Percentiles rank a stretch among this genome's conserved stretches.
phyloP scores from a whole-genome alignment of 75 land plant species.

The Pinus albicaulis region DNA sequence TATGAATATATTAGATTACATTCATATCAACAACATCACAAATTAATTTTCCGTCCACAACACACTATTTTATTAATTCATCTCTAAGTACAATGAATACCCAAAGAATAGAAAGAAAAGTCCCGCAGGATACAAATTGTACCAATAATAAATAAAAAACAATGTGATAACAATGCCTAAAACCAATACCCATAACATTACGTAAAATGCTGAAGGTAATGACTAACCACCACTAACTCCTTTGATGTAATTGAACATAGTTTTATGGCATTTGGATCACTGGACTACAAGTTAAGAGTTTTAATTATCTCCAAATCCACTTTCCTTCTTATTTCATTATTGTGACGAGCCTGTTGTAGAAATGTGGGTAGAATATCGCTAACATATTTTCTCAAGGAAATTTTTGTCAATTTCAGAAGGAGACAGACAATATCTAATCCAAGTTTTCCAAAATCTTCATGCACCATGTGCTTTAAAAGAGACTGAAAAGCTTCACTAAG shows the following conservation, averaged over 20 bases:
- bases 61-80: neutral
- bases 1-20: slow-evolving; percentile 18
- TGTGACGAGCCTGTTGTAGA: slow-evolving; percentile 79
- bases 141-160: neutral
- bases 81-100: no score
- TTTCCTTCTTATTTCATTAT: slow-evolving; percentile 68
- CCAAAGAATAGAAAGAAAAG: neutral
- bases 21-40: neutral
- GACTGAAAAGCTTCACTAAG: slow-evolving; percentile 73
- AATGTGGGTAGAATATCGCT: neutral
- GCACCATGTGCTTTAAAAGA: slow-evolving; percentile 57
- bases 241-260: slow-evolving; percentile 74
- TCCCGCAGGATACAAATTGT: neutral
- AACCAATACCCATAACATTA: neutral
- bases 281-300: slow-evolving; percentile 68
- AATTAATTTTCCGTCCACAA: neutral
- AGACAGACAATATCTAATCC: no score
- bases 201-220: neutral
- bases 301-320: slow-evolving; percentile 55
- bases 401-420: no score
- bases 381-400: no score
- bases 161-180: neutral
- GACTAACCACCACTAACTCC: slow-evolving; percentile 81
- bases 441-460: slow-evolving; percentile 77
- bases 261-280: slow-evolving; percentile 83